phyloP scores from a whole-genome alignment of 2,329 filamentous ascomycete genomes.

The Cordyceps cicadae region DNA sequence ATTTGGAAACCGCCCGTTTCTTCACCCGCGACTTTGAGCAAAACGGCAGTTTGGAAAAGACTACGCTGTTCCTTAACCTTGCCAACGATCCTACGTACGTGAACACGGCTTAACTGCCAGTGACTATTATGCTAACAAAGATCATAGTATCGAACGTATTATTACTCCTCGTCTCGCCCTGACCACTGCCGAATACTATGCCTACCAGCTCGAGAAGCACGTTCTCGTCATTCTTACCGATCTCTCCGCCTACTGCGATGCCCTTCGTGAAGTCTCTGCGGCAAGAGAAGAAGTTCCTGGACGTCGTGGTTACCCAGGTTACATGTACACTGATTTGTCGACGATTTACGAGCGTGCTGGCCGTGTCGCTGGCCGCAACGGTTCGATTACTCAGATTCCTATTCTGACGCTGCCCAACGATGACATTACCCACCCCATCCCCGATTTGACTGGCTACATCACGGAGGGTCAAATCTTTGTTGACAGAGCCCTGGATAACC shows the following conservation, averaged over 20 bases:
- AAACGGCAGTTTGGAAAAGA: conserved; percentile 96
- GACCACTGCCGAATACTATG: conserved; percentile 98
- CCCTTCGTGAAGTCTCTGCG: conserved; percentile 94
- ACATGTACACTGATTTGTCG: conserved; percentile 99
- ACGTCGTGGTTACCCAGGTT: conserved; percentile 98
- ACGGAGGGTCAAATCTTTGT: conserved; percentile 98
- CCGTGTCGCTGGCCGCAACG: conserved; percentile 92
- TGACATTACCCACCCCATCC: conserved; percentile 98
- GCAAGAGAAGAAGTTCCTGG: conserved; percentile 97
- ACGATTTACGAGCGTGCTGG: conserved; percentile 99
- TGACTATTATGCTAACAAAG: conserved; percentile 4
- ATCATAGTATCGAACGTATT: conserved; percentile 86
- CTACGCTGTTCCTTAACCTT: conserved; percentile 96
- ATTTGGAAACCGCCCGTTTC: conserved; percentile 97
- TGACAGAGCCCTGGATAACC: conserved; percentile 88
- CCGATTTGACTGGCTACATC: conserved; percentile 97
- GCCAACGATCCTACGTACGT: conserved; percentile 95
- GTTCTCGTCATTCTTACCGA: conserved; percentile 97
- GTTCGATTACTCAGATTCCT: conserved; percentile 97
- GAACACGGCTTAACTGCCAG: background rate
- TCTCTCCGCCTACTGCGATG: conserved; percentile 96
- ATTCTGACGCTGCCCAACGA: conserved; percentile 99
- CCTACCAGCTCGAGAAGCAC: conserved; percentile 99
- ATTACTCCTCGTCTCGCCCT: conserved; percentile 97
- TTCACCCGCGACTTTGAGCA: conserved; percentile 98